These are phyloP conservation scores for Talaromyces albobiverticillius DNA, from an alignment of 2,329 filamentous ascomycete genomes.

Conservation along the genomic window DNA sequence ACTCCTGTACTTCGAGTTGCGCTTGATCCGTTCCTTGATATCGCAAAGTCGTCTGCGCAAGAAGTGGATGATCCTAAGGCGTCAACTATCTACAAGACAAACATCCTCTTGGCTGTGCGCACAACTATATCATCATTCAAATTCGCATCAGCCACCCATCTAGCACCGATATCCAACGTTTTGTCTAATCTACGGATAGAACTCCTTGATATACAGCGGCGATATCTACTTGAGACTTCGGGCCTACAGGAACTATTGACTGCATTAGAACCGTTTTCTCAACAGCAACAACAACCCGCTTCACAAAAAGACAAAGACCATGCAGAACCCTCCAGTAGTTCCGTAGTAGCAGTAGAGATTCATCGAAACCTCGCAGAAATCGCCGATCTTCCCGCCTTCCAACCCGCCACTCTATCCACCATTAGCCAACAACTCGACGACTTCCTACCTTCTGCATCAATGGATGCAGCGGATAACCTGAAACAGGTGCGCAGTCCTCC, in stretches of 20 bases:
- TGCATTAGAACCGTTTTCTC: conserved; percentile 49
- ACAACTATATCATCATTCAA: conserved; percentile 41
- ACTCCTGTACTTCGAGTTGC: conserved; percentile 72
- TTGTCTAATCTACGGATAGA: conserved; percentile 46
- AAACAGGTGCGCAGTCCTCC: conserved; percentile 69
- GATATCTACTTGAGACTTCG: conserved; percentile 71
- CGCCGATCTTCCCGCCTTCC: conserved; percentile 54
- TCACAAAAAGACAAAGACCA: conserved; percentile 7
- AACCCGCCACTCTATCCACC: conserved; percentile 58
- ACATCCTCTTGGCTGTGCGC: conserved; percentile 44
- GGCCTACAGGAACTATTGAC: conserved; percentile 65
- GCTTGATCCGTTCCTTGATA: conserved; percentile 77
- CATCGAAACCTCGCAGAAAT: conserved; percentile 55
- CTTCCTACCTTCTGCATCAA: conserved; percentile 87
- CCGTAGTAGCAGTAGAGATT: conserved; percentile 7
- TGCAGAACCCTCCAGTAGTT: conserved; percentile 1
- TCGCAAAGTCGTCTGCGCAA: conserved; percentile 55
- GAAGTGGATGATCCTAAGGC: conserved; percentile 35
- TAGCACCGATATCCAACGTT: conserved; percentile 57
- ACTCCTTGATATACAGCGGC: conserved; percentile 66
- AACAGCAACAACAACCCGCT: conserved; percentile 1
- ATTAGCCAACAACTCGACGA: conserved; percentile 79
- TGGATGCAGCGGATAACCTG: conserved; percentile 84
- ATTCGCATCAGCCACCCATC: conserved; percentile 61
- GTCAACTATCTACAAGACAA: conserved; percentile 50